These are phyloP conservation scores for Colletotrichum sp. DNA, from an alignment of 2,329 filamentous ascomycete species.

Conservation along the genomic window DNA sequence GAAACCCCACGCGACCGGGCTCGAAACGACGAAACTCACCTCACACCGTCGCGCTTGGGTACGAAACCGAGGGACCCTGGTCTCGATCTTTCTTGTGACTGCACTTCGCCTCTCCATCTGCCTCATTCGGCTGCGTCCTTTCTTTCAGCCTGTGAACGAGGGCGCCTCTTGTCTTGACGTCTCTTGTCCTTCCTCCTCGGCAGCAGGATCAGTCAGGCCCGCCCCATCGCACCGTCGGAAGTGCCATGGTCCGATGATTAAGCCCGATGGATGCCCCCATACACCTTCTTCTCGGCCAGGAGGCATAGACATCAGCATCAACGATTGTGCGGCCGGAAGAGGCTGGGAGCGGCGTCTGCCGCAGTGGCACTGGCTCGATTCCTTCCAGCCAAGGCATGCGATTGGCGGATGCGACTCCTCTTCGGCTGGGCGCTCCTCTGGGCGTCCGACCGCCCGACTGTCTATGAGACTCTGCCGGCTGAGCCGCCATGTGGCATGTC, in stretches of 20 bases:
- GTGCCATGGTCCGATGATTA: slow-evolving; percentile 7
- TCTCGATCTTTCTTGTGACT: neutral
- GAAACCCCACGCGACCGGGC: neutral
- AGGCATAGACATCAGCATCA: slow-evolving; percentile 1
- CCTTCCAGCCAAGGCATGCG: neutral
- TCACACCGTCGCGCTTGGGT: neutral
- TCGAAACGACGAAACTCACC: slow-evolving; percentile 17
- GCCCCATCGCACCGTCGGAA: slow-evolving; percentile 1
- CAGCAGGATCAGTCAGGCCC: neutral
- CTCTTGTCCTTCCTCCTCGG: neutral
- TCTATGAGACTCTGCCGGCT: neutral
- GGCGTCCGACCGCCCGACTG: slow-evolving; percentile 3
- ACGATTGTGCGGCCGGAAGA: slow-evolving; percentile 14
- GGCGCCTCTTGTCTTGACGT: neutral
- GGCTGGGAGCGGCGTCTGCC: slow-evolving; percentile 1
- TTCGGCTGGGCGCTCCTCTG: slow-evolving; percentile 7
- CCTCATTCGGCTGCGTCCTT: neutral
- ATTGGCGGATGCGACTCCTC: slow-evolving; percentile 10
- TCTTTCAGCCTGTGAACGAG: neutral
- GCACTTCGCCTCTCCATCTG: neutral
- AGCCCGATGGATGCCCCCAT: slow-evolving; percentile 7
- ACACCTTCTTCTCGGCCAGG: neutral
- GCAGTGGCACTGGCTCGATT: neutral
- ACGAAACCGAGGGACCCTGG: neutral
- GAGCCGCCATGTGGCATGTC: slow-evolving; percentile 4